Evolutionary conservation across 164 flowering plant species (phyloP).

Genomic region (Stephania cephalantha): DNA sequence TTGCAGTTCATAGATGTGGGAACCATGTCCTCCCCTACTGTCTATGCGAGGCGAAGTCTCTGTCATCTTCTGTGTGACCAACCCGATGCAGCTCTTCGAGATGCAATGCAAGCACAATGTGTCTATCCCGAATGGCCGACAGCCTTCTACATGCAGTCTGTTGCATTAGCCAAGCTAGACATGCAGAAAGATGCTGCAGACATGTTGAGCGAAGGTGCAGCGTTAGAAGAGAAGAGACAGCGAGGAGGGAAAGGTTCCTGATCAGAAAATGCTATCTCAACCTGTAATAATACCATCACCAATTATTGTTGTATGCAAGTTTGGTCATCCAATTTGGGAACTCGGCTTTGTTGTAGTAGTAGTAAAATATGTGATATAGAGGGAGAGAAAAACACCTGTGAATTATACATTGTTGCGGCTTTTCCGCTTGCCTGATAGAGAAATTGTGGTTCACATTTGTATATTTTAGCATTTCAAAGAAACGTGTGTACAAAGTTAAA

Average conservation of each 20-base stretch:
- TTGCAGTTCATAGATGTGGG: conserved; percentile 91
- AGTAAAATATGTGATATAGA: conserved; percentile 28
- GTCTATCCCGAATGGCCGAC: conserved; percentile 93
- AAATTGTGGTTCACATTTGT: conserved; percentile 12
- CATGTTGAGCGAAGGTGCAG: conserved; percentile 86
- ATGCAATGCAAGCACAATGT: conserved; percentile 98
- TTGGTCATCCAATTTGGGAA: conserved; percentile 20
- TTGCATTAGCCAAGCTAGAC: conserved; percentile 86
- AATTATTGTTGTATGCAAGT: conserved; percentile 14
- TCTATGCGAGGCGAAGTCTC: conserved; percentile 80
- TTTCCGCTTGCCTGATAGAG: conserved; percentile 8
- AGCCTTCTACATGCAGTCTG: conserved; percentile 95
- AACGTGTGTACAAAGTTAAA: conserved; percentile 17
- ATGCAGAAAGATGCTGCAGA: conserved; percentile 95
- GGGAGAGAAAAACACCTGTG: conserved; percentile 11
- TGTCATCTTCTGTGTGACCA: conserved; percentile 82
- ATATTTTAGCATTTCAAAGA: not conserved
- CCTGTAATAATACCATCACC: conserved; percentile 6
- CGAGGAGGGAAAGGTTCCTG: conserved; percentile 38
- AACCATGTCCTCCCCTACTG: conserved; percentile 91
- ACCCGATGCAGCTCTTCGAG: conserved; percentile 92
- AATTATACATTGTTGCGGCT: conserved; percentile 13
- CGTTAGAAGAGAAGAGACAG: conserved; percentile 75
- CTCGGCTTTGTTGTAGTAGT: conserved; percentile 7
- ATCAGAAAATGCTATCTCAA: not conserved